Percentiles rank a stretch among this genome's conserved stretches.
phyloP scores from a whole-genome alignment of 2,329 filamentous ascomycete genomes.

The Aspergillus phoenicis region DNA sequence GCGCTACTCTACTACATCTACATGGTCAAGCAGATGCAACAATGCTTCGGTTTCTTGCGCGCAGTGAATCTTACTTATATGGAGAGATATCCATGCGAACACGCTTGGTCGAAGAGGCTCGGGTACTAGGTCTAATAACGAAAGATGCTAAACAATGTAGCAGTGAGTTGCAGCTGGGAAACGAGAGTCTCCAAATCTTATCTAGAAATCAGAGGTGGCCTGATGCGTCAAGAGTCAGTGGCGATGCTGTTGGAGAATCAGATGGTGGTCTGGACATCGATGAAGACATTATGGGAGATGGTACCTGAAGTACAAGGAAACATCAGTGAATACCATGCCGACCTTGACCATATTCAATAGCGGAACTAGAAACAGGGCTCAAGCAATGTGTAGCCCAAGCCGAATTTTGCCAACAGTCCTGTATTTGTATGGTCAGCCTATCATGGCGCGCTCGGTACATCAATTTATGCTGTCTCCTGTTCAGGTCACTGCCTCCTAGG shows the following conservation, averaged over 20 bases:
- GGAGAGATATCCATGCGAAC: conserved; percentile 40
- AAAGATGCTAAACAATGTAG: conserved; percentile 58
- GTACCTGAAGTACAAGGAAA: conserved; percentile 21
- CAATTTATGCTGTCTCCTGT: no score
- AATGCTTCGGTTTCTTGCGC: conserved; percentile 57
- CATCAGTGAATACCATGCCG: not conserved
- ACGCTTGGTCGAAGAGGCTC: conserved; percentile 54
- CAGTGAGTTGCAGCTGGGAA: conserved; percentile 58
- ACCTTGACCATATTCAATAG: not conserved
- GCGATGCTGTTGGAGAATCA: conserved; percentile 13
- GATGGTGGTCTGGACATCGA: conserved; percentile 34
- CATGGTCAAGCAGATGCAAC: conserved; percentile 41
- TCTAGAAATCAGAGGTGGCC: conserved; percentile 50
- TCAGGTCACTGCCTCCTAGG: no score
- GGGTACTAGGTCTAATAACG: conserved; percentile 54
- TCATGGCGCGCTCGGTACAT: no score
- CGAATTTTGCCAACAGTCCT: no score
- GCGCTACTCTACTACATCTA: conserved; percentile 53
- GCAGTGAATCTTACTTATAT: conserved; percentile 33
- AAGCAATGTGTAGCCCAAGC: no score
- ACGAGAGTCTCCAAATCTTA: conserved; percentile 60
- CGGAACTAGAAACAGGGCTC: not conserved
- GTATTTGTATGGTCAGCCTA: no score
- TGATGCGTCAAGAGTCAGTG: conserved; percentile 22
- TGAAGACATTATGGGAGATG: conserved; percentile 46